A percentile compares a stretch with the other conserved stretches of the same genome.
Conservation (phyloP, 2,329 filamentous ascomycete species). For the Amylocarpus encephaloides region DNA sequence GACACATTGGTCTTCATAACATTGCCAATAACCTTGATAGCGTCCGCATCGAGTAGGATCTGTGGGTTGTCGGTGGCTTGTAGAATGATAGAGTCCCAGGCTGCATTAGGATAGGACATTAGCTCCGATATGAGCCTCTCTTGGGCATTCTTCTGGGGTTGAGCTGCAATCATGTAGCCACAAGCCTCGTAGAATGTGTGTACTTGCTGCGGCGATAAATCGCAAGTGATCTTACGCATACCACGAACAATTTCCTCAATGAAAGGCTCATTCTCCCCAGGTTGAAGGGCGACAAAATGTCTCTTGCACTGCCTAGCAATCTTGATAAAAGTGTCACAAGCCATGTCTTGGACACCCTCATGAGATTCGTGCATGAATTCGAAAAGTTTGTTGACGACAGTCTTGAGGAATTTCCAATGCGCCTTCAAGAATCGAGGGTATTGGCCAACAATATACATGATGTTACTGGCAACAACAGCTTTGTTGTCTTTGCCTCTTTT, state of each 20-base stretch:
- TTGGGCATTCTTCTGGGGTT: conserved; percentile 90
- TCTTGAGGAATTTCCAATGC: conserved; percentile 99
- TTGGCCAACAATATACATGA: conserved; percentile 99
- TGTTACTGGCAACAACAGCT: conserved; percentile 96
- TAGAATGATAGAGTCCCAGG: conserved; percentile 93
- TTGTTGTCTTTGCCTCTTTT: conserved; percentile 99
- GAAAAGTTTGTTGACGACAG: conserved; percentile 98
- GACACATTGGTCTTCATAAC: conserved; percentile 99
- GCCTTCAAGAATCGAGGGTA: conserved; percentile 98
- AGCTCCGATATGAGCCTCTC: conserved; percentile 85
- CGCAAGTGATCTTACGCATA: conserved; percentile 91
- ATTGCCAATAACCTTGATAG: conserved; percentile 97
- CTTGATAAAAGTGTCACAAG: conserved; percentile 99
- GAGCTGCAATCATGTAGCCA: conserved; percentile 97
- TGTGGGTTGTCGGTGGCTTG: conserved; percentile 78
- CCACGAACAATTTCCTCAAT: conserved; percentile 98
- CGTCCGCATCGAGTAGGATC: conserved; percentile 85
- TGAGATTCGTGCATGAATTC: conserved; percentile 99
- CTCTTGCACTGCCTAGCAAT: conserved; percentile 97
- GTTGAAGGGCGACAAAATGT: conserved; percentile 93
- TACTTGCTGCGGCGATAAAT: conserved; percentile 92
- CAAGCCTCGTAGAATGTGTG: conserved; percentile 99
- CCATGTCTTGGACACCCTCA: conserved; percentile 99
- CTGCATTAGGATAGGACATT: conserved; percentile 88
- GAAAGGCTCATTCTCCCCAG: conserved; percentile 89